phyloP scores from a whole-genome alignment of 1,139 yeast genomes.

The Candida buenavistaensis region DNA sequence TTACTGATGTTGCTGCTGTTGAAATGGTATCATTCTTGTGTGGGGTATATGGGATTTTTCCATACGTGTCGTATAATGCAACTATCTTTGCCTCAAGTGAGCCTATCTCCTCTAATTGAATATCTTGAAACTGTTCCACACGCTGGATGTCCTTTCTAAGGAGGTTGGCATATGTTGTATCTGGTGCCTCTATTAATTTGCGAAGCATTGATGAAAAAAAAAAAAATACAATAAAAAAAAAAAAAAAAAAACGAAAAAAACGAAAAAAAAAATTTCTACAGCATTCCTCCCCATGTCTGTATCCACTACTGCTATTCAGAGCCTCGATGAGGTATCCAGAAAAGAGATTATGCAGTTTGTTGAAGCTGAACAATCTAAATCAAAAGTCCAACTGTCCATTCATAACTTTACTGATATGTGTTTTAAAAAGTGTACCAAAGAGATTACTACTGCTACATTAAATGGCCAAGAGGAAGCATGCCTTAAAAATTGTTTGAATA shows the following conservation, averaged over 20 bases:
- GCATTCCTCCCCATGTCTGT: constrained; percentile 46
- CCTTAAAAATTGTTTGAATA: constrained; percentile 75
- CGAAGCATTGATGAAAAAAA: constrained; percentile 4
- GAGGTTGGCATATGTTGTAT: constrained; percentile 25
- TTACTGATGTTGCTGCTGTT: constrained; percentile 32
- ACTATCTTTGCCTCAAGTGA: constrained; percentile 20
- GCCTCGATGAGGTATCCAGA: constrained; percentile 69
- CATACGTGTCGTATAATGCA: constrained; percentile 29
- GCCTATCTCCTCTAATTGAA: constrained; percentile 13
- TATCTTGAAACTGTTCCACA: constrained; percentile 23
- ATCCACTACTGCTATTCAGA: constrained; percentile 59
- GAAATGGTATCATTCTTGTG: constrained; percentile 41
- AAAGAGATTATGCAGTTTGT: constrained; percentile 74
- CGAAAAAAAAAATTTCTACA: not conserved
- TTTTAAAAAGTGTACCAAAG: constrained; percentile 77
- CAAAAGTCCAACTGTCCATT: constrained; percentile 83
- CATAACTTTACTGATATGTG: constrained; percentile 89
- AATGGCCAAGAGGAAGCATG: constrained; percentile 67
- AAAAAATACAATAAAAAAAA: constrained; percentile 1
- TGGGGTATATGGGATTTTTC: constrained; percentile 31
- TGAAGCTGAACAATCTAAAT: constrained; percentile 81
- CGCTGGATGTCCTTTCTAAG: constrained; percentile 29
- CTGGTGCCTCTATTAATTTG: no score
- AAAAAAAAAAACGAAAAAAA: constrained; percentile 2
- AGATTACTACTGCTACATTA: constrained; percentile 52